Evolutionary conservation across 1,139 yeast genomes (phyloP).

Genomic region (Magnusiomyces ingens): DNA sequence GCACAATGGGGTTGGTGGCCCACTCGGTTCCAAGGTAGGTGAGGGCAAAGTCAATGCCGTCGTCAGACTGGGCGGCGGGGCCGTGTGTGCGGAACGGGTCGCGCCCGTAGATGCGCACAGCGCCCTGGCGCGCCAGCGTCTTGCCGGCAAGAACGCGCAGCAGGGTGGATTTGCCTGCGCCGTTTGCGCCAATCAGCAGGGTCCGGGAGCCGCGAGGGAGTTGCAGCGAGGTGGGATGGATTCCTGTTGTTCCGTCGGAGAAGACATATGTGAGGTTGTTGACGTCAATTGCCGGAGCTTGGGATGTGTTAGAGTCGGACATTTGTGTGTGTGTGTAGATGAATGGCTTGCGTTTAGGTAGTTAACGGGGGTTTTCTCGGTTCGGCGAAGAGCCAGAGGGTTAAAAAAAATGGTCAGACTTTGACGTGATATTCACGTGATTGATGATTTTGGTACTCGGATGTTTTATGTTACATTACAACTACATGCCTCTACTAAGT

Average conservation of each 20-base stretch:
- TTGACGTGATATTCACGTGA: neutral
- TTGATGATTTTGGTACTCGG: too few species aligned
- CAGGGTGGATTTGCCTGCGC: constrained; percentile 93
- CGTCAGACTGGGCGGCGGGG: too few species aligned
- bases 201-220: constrained; percentile 71
- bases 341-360: neutral
- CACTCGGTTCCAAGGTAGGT: constrained; percentile 95
- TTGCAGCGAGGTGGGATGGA: constrained; percentile 52
- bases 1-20: constrained; percentile 87
- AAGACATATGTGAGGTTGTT: constrained; percentile 63
- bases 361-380: neutral
- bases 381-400: neutral
- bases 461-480: too few species aligned
- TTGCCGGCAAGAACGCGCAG: constrained; percentile 84
- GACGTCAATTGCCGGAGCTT: constrained; percentile 45
- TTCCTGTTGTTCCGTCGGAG: constrained; percentile 60
- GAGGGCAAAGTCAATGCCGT: constrained; percentile 44
- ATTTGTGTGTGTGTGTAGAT: too few species aligned
- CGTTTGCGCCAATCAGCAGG: constrained; percentile 84
- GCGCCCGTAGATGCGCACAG: constrained; percentile 57
- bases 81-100: constrained; percentile 69
- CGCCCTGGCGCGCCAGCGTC: constrained; percentile 70
- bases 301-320: neutral
- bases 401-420: neutral
- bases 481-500: too few species aligned